Conservation (phyloP, 768 basidiomycete genomes). For the Sarcomyxa edulis region DNA sequence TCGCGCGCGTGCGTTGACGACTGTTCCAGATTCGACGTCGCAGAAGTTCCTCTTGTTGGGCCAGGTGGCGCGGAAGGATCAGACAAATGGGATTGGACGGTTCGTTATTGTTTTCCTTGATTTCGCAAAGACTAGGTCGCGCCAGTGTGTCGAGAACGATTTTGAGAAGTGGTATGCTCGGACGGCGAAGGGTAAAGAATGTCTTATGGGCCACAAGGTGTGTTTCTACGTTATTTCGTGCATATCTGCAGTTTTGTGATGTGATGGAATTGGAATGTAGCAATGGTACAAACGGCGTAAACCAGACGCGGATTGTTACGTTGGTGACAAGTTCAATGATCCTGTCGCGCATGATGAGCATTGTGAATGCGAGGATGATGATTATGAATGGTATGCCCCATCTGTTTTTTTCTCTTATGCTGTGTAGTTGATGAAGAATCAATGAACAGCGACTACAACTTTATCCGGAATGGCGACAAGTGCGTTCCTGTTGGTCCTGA, state of each 20-base stretch:
- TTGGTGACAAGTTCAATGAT: constrained; percentile 86
- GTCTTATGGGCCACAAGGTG: constrained; percentile 88
- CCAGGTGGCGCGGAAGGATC: constrained; percentile 59
- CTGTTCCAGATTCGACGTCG: constrained; percentile 91
- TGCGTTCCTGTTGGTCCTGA: constrained; percentile 90
- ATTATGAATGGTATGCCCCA: constrained; percentile 81
- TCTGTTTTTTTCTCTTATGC: not conserved
- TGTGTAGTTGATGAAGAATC: not conserved
- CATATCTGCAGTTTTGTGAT: no score
- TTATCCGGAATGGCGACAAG: constrained; percentile 60
- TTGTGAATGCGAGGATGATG: constrained; percentile 80
- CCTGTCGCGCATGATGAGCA: constrained; percentile 78
- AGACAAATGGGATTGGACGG: constrained; percentile 44
- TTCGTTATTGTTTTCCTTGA: constrained; percentile 80
- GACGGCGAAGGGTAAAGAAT: constrained; percentile 49
- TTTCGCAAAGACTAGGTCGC: constrained; percentile 62
- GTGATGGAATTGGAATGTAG: constrained; percentile 35
- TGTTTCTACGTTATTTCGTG: constrained; percentile 1
- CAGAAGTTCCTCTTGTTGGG: constrained; percentile 94
- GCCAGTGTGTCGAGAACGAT: constrained; percentile 67
- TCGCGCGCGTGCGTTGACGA: constrained; percentile 74
- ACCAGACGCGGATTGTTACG: constrained; percentile 77
- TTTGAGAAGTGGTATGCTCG: constrained; percentile 90
- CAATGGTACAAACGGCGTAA: constrained; percentile 95
- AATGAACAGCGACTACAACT: constrained; percentile 79